Base-by-base conservation (phyloP, 345 rosid species). In the Carallia pectinifolia region DNA sequence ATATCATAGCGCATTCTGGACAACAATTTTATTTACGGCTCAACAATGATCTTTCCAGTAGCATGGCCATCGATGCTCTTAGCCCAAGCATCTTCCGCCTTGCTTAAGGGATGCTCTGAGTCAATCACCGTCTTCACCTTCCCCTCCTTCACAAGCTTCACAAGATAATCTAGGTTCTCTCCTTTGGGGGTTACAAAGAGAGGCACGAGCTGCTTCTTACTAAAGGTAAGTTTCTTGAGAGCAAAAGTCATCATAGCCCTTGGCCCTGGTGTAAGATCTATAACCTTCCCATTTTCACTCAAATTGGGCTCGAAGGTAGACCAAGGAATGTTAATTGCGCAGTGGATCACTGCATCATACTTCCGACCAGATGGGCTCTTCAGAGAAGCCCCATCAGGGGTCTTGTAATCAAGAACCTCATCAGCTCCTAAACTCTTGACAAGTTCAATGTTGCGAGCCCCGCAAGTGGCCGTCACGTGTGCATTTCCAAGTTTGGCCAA, bases 391-490 rank as follows among this genome's bases (percentile, higher is more conserved):
- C 97, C 97, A 0, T 85, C 92, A 0, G 92, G 88, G 23, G 92
- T 92, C 68, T 77, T 92, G 76, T 92, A 88, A 81, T 89, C 96
- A 4, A 92, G 82, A 78, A 89, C 89, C 82, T 89, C 97, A 47
- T 89, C 92, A 0, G 97, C 97, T 6, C 96, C 97, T 15, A 92
- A 79, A 67, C 90, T 86, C 81, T 80, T 89, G 53, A 88, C 88
- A 0, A 92, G 68, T 54, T 87, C 90, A 6, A 89, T 19, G 83
- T 92, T 89, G 36, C 90, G 84, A 0, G 87, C 86, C 13, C 96
- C 93, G 65, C 97, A 88, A 13, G 97, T 89, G 53, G 96, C 96
- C 0, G 97, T 89, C 74, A 89, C 93, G 33, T 88, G 93, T 0
- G 92, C 74, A 61, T 88, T 89, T 30, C 82, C 93, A 19, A 89